Conservation (phyloP, 176 grass and related monocot genomes). For the Avena eriantha region DNA sequence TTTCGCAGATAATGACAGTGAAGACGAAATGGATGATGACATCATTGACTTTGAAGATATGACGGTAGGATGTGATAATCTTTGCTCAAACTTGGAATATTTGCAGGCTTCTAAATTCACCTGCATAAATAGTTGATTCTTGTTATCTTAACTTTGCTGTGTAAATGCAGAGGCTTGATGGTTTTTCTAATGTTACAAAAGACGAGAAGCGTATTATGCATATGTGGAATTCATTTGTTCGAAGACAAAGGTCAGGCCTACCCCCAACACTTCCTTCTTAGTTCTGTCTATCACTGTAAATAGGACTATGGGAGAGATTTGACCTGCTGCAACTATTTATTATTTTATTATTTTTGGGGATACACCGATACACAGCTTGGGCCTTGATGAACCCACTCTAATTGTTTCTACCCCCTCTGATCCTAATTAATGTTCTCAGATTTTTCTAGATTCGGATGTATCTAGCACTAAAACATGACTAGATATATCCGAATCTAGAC, state of each 20-base stretch:
- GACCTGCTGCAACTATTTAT: background rate
- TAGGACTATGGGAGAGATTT: slow-evolving; percentile 30
- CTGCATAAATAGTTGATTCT: slow-evolving; percentile 18
- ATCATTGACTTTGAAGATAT: slow-evolving; percentile 87
- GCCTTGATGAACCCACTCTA: slow-evolving; percentile 4
- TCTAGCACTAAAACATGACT: no score
- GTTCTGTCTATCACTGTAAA: slow-evolving; percentile 4
- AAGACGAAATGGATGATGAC: slow-evolving; percentile 94
- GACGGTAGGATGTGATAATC: slow-evolving; percentile 60
- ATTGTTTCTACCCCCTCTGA: background rate
- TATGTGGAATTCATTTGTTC: slow-evolving; percentile 93
- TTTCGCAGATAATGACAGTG: slow-evolving; percentile 81
- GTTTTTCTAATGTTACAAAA: slow-evolving; percentile 72
- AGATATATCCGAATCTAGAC: no score
- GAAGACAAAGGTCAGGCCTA: slow-evolving; percentile 70
- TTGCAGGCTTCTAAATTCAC: slow-evolving; percentile 17
- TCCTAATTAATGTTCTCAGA: no score
- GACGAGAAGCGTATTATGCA: slow-evolving; percentile 90
- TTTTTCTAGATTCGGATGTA: no score
- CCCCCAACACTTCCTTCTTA: slow-evolving; percentile 13
- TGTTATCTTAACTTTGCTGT: slow-evolving; percentile 22
- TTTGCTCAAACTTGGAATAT: slow-evolving; percentile 30
- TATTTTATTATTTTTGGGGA: background rate
- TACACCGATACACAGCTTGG: slow-evolving; percentile 1
- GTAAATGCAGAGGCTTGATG: slow-evolving; percentile 79